Conservation (phyloP, 768 basidiomycete genomes). For the Psilocybe subaeruginosa region DNA sequence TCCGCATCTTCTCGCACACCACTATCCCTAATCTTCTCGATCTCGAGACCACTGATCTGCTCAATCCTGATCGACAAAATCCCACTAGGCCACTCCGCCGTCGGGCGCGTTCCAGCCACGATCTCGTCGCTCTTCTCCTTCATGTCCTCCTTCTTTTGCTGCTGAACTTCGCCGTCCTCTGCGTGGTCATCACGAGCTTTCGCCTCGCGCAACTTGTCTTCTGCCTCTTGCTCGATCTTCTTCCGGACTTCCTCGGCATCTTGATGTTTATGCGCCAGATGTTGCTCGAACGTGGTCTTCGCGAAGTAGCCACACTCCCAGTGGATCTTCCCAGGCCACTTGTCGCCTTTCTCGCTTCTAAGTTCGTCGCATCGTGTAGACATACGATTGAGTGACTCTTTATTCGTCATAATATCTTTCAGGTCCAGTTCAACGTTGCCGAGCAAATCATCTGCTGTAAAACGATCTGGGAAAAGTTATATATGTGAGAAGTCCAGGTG, state of each 20-base stretch:
- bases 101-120: constrained; percentile 53
- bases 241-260: constrained; percentile 39
- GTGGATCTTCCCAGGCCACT: constrained; percentile 39
- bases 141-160: constrained; percentile 39
- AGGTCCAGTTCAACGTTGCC: constrained; percentile 50
- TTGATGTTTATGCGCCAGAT: constrained; percentile 30
- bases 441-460: constrained; percentile 51
- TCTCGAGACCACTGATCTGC: constrained; percentile 64
- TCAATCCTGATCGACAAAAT: constrained; percentile 68
- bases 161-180: constrained; percentile 32
- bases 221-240: constrained; percentile 39
- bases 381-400: constrained; percentile 48
- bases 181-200: constrained; percentile 21
- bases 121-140: constrained; percentile 40
- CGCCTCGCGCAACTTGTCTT: constrained; percentile 54
- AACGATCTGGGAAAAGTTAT: constrained; percentile 33
- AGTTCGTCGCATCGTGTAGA: constrained; percentile 49
- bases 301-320: constrained; percentile 58
- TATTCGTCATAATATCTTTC: constrained; percentile 32
- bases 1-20: constrained; percentile 53
- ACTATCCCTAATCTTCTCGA: constrained; percentile 54
- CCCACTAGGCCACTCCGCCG: constrained; percentile 65
- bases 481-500: not conserved
- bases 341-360: constrained; percentile 30
- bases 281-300: constrained; percentile 47